Evolutionary conservation across 1,284 basidiomycete genomes (phyloP).

Genomic region (Inonotus hispidus): DNA sequence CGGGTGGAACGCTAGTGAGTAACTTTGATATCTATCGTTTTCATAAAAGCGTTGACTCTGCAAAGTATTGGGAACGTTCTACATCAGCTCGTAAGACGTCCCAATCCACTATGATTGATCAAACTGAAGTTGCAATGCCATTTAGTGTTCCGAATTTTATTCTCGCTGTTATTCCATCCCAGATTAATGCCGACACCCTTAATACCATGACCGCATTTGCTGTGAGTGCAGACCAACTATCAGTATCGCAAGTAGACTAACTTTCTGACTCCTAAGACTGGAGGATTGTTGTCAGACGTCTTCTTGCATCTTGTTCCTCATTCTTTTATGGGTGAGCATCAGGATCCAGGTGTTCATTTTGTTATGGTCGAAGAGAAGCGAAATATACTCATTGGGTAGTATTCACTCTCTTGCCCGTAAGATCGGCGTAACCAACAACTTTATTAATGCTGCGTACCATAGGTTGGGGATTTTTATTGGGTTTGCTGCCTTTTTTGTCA

Average conservation of each 20-base stretch:
- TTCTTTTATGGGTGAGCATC: slow-evolving; percentile 83
- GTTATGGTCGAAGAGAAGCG: slow-evolving; percentile 85
- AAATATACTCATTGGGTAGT: slow-evolving; percentile 81
- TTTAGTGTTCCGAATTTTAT: slow-evolving; percentile 81
- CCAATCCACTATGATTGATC: slow-evolving; percentile 1
- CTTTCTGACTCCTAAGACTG: slow-evolving; percentile 51
- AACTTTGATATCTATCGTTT: not conserved
- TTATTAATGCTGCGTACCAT: slow-evolving; percentile 6
- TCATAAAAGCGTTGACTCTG: not conserved
- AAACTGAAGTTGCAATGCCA: slow-evolving; percentile 27
- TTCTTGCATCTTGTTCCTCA: slow-evolving; percentile 88
- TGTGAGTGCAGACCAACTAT: slow-evolving; percentile 38
- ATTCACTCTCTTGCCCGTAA: slow-evolving; percentile 18
- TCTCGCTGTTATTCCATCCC: slow-evolving; percentile 81
- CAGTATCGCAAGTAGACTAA: slow-evolving; percentile 16
- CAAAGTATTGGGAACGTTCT: slow-evolving; percentile 79
- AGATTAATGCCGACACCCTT: slow-evolving; percentile 76
- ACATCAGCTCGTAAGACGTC: slow-evolving; percentile 79
- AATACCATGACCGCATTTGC: slow-evolving; percentile 90
- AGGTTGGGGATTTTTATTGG: slow-evolving; percentile 80
- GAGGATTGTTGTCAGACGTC: slow-evolving; percentile 84
- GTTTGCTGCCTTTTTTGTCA: slow-evolving; percentile 83
- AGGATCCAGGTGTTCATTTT: slow-evolving; percentile 60
- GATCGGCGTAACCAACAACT: no score
- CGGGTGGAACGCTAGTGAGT: slow-evolving; percentile 73